These are phyloP conservation scores for Cadophora sp. DNA, from an alignment of 2,329 filamentous ascomycete genomes.

Conservation along the genomic window DNA sequence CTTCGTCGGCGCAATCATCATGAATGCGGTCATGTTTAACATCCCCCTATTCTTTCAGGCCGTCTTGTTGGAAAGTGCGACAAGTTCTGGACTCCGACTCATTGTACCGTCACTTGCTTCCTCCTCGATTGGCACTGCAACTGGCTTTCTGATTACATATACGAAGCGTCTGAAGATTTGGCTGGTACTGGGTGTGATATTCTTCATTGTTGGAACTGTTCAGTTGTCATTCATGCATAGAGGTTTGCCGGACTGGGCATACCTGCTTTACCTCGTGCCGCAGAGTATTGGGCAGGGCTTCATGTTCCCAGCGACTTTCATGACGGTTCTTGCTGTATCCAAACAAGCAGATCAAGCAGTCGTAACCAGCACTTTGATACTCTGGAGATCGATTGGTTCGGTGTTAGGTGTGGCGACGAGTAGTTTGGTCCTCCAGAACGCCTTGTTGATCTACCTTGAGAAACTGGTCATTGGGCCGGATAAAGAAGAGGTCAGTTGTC, in stretches of 20 bases:
- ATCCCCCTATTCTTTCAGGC: conserved; percentile 69
- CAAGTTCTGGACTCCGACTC: conserved; percentile 74
- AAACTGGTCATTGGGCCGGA: conserved; percentile 63
- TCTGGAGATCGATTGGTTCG: conserved; percentile 75
- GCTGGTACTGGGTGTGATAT: conserved; percentile 56
- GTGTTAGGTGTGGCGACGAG: conserved; percentile 77
- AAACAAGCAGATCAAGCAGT: conserved; percentile 69
- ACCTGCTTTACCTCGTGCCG: conserved; percentile 64
- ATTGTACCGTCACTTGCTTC: conserved; percentile 66
- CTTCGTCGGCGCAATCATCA: conserved; percentile 56
- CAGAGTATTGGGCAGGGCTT: conserved; percentile 66
- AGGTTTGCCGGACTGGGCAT: conserved; percentile 58
- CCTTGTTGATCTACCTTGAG: conserved; percentile 65
- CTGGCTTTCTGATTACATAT: conserved; percentile 67
- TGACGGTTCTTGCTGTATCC: conserved; percentile 66
- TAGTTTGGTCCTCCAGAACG: conserved; percentile 77
- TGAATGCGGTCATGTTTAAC: conserved; percentile 57
- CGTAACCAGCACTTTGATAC: conserved; percentile 71
- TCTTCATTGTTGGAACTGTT: conserved; percentile 58
- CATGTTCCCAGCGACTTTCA: conserved; percentile 68
- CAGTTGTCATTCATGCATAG: conserved; percentile 57
- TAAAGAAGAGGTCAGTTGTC: conserved; percentile 52
- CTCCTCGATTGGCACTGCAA: conserved; percentile 60
- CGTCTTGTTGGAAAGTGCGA: conserved; percentile 73
- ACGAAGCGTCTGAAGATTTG: conserved; percentile 67